Percentiles rank a stretch among this genome's conserved stretches.
phyloP scores from a whole-genome alignment of 2,329 filamentous ascomycete species.

The Neophaeococcomyces aloes region DNA sequence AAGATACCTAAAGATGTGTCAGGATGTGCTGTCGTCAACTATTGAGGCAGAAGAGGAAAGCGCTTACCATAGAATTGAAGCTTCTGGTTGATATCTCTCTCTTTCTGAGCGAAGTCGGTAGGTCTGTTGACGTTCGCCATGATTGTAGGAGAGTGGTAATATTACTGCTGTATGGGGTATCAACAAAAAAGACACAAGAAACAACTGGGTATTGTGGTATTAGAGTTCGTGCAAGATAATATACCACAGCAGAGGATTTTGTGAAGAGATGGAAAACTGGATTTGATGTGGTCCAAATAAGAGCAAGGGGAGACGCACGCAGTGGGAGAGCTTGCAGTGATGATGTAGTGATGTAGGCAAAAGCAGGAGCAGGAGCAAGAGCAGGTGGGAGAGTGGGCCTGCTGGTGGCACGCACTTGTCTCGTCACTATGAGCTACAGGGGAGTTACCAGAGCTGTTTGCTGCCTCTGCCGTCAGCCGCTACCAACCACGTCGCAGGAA shows the following conservation, averaged over 20 bases:
- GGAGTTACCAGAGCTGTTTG: too few species aligned
- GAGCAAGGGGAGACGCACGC: not conserved
- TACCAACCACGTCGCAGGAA: too few species aligned
- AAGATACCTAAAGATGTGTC: slow-evolving; percentile 12
- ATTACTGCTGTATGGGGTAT: not conserved
- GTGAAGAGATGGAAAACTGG: not conserved
- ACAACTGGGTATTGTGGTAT: slow-evolving; percentile 1
- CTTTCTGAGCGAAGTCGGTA: slow-evolving; percentile 62
- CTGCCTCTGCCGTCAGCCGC: too few species aligned
- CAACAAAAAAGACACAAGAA: slow-evolving; percentile 2
- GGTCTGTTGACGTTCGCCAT: slow-evolving; percentile 55
- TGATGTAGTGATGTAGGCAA: slow-evolving; percentile 1
- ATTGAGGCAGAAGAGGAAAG: slow-evolving; percentile 45
- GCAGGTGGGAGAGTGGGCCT: not conserved
- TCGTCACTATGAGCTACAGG: too few species aligned
- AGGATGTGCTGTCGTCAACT: slow-evolving; percentile 16
- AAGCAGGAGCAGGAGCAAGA: not conserved
- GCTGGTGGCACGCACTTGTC: not conserved
- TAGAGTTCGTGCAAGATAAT: not conserved
- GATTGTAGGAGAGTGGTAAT: not conserved
- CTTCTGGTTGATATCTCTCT: slow-evolving; percentile 77
- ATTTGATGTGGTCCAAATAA: slow-evolving; percentile 1
- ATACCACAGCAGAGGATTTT: not conserved
- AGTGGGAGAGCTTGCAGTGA: not conserved
- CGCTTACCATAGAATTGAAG: slow-evolving; percentile 71